Base-by-base conservation (phyloP, 306 rosid genomes). In the Ormosia semicastrata region DNA sequence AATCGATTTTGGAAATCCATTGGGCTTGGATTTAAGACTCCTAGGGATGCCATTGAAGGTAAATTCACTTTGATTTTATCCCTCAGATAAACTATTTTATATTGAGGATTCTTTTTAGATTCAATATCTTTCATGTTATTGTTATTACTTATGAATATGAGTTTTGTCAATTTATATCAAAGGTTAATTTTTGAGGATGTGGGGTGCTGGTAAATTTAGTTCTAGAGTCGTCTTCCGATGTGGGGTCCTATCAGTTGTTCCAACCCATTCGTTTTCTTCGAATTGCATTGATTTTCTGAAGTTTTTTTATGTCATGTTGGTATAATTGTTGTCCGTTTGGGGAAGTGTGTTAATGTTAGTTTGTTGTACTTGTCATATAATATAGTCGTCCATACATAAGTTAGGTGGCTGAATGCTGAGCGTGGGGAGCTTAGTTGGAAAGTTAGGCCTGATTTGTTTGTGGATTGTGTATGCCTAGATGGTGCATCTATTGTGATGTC, bases 1-100 rank as follows among this genome's bases (percentile, higher is more conserved):
- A 91, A 91, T 56, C 89, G 90, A 13, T 89, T 82, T 78, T 91
- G 81, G 82, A 91, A 91, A 81, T 89, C 76, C 58, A 15, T 87
- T 68, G 95, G 93, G 6, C 88, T 91, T 71, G 89, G 91, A 63
- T 91, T 89, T 79, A 91, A 91, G 89, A 91, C 90, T 14, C 95
- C 91, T 34, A 81, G 86, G 40, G 91, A 91, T 6, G 93, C 95
- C 58, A 88, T 79, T 73, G 89, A 91, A 53, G 95, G 90, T 86
- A 15, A 39, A 39, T 78, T 4, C 13, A 13, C 4, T 3, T 11
- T 37, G 0, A 53, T 54, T 66, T 53, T 18, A 17, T 6, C 2
- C 49, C 36, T 52, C 12, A 2, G 11, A 17, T 66, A 7, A 6
- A 4, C 11, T 36, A 3, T 59, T 47, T 47, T 70, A 11, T 40